phyloP scores from a whole-genome alignment of 2,329 filamentous ascomycete species.

The Drechslerella dactyloides region DNA sequence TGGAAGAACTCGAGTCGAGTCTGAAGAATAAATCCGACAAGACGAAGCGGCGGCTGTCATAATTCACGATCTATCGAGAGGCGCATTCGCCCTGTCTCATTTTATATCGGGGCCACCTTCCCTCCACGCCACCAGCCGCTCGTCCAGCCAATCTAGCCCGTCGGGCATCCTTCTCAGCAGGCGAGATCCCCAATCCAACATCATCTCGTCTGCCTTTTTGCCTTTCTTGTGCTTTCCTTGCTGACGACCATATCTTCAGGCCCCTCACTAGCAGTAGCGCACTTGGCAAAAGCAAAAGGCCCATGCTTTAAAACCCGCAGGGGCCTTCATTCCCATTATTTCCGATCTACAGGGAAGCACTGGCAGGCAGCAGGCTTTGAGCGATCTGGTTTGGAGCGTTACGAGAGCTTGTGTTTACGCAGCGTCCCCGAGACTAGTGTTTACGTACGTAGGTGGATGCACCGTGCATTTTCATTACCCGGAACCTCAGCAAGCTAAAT shows the following conservation, averaged over 20 bases:
- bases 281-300: slow-evolving; percentile 23
- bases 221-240: neutral
- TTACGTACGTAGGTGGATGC: slow-evolving; percentile 22
- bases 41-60: neutral
- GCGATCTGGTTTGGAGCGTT: slow-evolving; percentile 35
- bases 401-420: slow-evolving; percentile 4
- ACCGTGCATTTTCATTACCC: slow-evolving; percentile 25
- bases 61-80: neutral
- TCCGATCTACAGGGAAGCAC: slow-evolving; percentile 10
- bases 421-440: too few species aligned
- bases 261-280: slow-evolving; percentile 1
- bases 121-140: slow-evolving; percentile 16
- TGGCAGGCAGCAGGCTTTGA: slow-evolving; percentile 2
- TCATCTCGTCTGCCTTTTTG: slow-evolving; percentile 5
- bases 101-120: slow-evolving; percentile 24
- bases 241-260: slow-evolving; percentile 15
- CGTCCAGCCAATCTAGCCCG: slow-evolving; percentile 13
- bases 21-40: neutral
- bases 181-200: slow-evolving; percentile 24
- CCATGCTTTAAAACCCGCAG: neutral
- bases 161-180: slow-evolving; percentile 18
- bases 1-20: neutral
- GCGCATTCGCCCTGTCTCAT: slow-evolving; percentile 6
- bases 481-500: slow-evolving; percentile 23
- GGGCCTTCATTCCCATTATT: slow-evolving; percentile 28